A percentile compares a stretch with the other conserved stretches of the same genome.
phyloP scores from a whole-genome alignment of 192 early-diverging fungal genomes.

The Spizellomyces punctatus region DNA sequence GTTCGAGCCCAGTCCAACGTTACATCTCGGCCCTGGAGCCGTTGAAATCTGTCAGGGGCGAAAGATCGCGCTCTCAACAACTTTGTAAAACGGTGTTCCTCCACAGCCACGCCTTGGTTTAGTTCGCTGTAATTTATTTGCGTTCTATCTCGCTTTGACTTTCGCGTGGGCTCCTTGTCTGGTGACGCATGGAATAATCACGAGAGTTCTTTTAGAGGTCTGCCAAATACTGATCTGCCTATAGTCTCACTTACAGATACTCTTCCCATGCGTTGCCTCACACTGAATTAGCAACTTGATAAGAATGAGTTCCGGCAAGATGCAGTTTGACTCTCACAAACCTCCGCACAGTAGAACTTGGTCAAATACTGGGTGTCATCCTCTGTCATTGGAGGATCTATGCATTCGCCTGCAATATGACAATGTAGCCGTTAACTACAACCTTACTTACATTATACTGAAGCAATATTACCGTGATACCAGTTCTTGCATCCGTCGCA shows the following conservation, averaged over 20 bases:
- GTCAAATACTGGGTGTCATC: constrained; percentile 26
- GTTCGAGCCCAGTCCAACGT: constrained; percentile 67
- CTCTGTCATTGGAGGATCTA: constrained; percentile 24
- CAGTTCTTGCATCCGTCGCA: constrained; percentile 34
- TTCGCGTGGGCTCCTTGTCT: constrained; percentile 35
- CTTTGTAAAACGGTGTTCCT: constrained; percentile 81
- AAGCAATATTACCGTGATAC: constrained; percentile 26
- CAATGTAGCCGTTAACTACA: too few relatives aligned
- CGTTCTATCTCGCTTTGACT: constrained; percentile 37
- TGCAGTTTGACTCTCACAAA: constrained; percentile 4
- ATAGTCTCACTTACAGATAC: constrained; percentile 30
- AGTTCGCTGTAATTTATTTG: constrained; percentile 83
- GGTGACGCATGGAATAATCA: not conserved
- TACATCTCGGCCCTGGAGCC: constrained; percentile 64
- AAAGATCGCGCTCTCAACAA: constrained; percentile 71
- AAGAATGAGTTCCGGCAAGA: not conserved
- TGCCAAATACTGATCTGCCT: not conserved
- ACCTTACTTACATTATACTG: too few relatives aligned
- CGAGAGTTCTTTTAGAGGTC: not conserved
- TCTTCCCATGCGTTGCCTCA: constrained; percentile 36
- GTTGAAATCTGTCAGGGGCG: constrained; percentile 64
- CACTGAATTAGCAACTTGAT: constrained; percentile 29
- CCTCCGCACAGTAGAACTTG: constrained; percentile 48
- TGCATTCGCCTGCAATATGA: constrained; percentile 9
- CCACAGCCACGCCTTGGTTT: constrained; percentile 70